Conservation (phyloP, 2,329 filamentous ascomycete genomes). For the Penicillium sp. region DNA sequence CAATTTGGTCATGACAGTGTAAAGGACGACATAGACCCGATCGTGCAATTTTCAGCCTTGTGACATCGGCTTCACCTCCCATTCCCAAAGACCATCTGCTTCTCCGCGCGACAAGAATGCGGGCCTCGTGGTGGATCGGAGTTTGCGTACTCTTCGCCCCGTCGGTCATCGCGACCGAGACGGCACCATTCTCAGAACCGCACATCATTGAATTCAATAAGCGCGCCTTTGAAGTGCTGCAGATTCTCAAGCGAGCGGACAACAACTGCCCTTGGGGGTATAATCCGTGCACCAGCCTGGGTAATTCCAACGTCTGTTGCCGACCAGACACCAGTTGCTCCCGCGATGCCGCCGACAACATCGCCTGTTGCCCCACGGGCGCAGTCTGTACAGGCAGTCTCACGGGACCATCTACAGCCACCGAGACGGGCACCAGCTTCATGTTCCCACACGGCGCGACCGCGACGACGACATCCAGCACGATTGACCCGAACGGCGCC, state of each 20-base stretch:
- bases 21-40: background rate
- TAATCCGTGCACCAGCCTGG: slow-evolving; percentile 48
- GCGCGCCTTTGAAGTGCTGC: slow-evolving; percentile 29
- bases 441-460: slow-evolving; percentile 31
- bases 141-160: slow-evolving; percentile 28
- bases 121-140: slow-evolving; percentile 28
- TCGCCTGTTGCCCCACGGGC: slow-evolving; percentile 57
- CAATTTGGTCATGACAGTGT: slow-evolving; percentile 7
- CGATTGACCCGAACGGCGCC: slow-evolving; percentile 11
- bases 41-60: too few species aligned
- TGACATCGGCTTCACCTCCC: too few species aligned
- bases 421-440: slow-evolving; percentile 25
- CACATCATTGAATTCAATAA: slow-evolving; percentile 17
- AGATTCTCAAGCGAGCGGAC: slow-evolving; percentile 26
- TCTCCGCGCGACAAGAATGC: slow-evolving; percentile 26
- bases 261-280: slow-evolving; percentile 48
- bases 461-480: slow-evolving; percentile 24
- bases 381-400: slow-evolving; percentile 55
- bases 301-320: slow-evolving; percentile 53
- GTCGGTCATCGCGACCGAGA: slow-evolving; percentile 27
- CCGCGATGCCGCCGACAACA: slow-evolving; percentile 50
- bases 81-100: background rate
- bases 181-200: slow-evolving; percentile 26
- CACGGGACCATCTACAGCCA: slow-evolving; percentile 23
- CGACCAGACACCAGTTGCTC: slow-evolving; percentile 48